Percentiles rank a stretch among this genome's conserved stretches.
Conservation (phyloP, 352 stramenopile genomes). For the Globisporangium echinulatum region DNA sequence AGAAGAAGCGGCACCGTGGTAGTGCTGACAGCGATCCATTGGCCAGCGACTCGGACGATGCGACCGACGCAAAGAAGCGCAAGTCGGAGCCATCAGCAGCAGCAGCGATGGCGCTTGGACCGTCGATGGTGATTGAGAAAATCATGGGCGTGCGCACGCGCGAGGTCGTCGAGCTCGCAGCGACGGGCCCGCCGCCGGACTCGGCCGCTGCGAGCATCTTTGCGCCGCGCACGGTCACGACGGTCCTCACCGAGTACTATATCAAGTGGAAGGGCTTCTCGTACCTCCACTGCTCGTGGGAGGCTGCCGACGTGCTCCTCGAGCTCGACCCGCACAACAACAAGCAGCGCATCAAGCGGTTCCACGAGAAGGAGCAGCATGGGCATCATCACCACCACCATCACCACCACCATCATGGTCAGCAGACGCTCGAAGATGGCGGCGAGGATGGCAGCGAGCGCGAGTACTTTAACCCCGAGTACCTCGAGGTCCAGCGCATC, state of each 20-base stretch:
- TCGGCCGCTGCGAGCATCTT: slow-evolving; percentile 37
- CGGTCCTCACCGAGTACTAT: slow-evolving; percentile 65
- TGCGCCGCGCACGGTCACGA: slow-evolving; percentile 23
- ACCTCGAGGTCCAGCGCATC: slow-evolving; percentile 85
- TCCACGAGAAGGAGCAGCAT: slow-evolving; percentile 74
- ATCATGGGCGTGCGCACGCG: slow-evolving; percentile 76
- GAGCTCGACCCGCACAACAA: slow-evolving; percentile 77
- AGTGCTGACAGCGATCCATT: slow-evolving; percentile 12
- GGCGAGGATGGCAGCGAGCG: slow-evolving; percentile 37
- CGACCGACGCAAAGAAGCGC: slow-evolving; percentile 22
- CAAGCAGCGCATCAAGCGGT: slow-evolving; percentile 84
- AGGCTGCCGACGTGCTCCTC: slow-evolving; percentile 65
- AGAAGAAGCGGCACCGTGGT: slow-evolving; percentile 18
- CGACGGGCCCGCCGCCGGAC: slow-evolving; percentile 8
- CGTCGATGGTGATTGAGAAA: slow-evolving; percentile 84
- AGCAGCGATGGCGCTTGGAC: background rate
- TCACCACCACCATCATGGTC: slow-evolving; percentile 2
- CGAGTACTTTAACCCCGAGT: slow-evolving; percentile 89
- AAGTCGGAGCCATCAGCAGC: slow-evolving; percentile 8
- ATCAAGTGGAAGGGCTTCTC: slow-evolving; percentile 91
- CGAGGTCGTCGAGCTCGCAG: slow-evolving; percentile 25
- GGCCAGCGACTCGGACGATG: slow-evolving; percentile 43
- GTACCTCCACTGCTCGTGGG: slow-evolving; percentile 87
- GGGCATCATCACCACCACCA: slow-evolving; percentile 37
- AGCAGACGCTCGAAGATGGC: slow-evolving; percentile 24